Evolutionary conservation across 176 grass and related monocot species (phyloP), one percentile per base, ranked within the genome.

Genomic region (Microstegium vimineum): DNA sequence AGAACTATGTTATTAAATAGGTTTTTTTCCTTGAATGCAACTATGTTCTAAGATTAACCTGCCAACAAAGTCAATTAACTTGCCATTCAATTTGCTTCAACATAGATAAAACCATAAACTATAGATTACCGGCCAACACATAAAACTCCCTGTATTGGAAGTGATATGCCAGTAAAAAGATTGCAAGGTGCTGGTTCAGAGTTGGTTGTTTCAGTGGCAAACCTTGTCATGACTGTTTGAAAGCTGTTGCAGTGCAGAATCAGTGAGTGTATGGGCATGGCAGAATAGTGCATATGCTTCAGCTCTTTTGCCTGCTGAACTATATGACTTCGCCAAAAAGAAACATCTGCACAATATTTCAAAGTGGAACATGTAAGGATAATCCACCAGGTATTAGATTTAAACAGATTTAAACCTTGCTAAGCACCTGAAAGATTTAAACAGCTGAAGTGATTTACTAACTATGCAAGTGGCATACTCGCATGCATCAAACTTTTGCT

Each of bases 261-360:
- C 82, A 9, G 81, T 43, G 62, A 98, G 91, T 78, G 87, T 88
- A 32, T 20, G 85, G 59, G 93, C 96, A 90, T 98, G 77, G 57
- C 87, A 90, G 84, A 95, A 95, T 46, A 98, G 82, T 61, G 87
- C 85, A 85, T 95, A 98, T 71, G 93, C 90, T 88, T 98, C 96
- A 54, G 92, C 73, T 87, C 91, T 95, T 91, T 98, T 98, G 51
- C 93, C 82, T 67, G 89, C 90, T 82, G 92, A 93, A 91, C 96
- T 95, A 73, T 98, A 98, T 70, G 93, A 98, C 79, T 93, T 95
- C 9, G 93, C 96, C 84, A 98, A 89, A 88, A 89, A 98, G 73
- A 98, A 98, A 86, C 95, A 98, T 82, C 95, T 98, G 65, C 66
- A 84, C 16, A 54, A 82, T 82, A 61, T 40, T 62, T 63, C 68